Evolutionary conservation across 2,329 filamentous ascomycete genomes (phyloP), one percentile per base, ranked within the genome.

Genomic region (Claviceps arundinis): DNA sequence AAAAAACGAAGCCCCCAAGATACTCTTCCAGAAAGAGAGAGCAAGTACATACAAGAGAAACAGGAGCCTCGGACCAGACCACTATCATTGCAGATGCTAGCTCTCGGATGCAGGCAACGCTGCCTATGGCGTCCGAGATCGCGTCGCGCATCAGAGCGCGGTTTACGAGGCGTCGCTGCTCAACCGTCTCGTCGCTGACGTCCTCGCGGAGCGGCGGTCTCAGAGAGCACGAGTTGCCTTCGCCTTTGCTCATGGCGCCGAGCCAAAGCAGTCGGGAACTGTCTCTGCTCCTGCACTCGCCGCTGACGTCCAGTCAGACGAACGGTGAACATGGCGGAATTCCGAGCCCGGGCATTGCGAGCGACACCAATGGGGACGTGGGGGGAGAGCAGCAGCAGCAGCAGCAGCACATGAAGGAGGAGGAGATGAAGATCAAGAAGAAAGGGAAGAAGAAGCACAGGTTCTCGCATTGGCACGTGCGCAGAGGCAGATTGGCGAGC

Each of bases 71-170:
- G 26, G 26, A 30, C 34, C 26, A 9, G 6, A 19, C 47, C 16
- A 24, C 40, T n/a, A 17, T 37, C 38, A 38, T 45, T n/a, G 37
- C 45, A 24, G 17, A 52, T 52, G 38, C 37, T 34, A 26, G 24
- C 56, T 50, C 50, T 56, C 48, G 52, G 7, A 26, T 56, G 46
- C 24, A 5, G 9, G 30, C 37, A 47, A 2, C 19, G 11, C 17
- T n/a, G 43, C 43, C 37, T 51, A 74, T 75, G 72, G 71, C 70
- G 54, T 58, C 61, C 40, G 71, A 74, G 56, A 61, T 76, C 52
- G 69, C 65, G 59, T 68, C 72, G 56, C 72, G 71, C 56, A 67
- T 76, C 59, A 69, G 70, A 61, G 71, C 71, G 59, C 73, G 68
- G 56, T 69, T 76, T 55, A 64, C 69, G 51, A 64, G 71, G 44